Evolutionary conservation across 441 rosid species (phyloP), one percentile per base, ranked within the genome.

Genomic region (Gossypium schwendimanii): DNA sequence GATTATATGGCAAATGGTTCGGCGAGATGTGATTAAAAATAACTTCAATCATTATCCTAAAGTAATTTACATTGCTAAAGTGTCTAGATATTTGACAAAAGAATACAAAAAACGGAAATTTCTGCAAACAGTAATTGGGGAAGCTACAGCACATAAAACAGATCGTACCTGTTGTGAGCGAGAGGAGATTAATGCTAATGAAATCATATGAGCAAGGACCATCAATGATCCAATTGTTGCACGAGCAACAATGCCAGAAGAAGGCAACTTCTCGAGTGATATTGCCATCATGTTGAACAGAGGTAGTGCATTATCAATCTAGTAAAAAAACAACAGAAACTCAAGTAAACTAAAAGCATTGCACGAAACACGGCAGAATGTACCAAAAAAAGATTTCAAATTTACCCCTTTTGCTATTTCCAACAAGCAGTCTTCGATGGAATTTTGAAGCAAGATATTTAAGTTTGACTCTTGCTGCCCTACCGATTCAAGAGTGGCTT

Each of bases 391-490:
- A 28, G 23, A 36, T 33, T 78, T 69, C 67, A 15, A 72, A 45
- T 59, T 76, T 87, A 91, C 95, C 87, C 98, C 97, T 82, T 84
- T 93, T 31, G 95, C 91, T 75, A 91, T 88, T 83, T 96, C 98
- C 55, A 89, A 87, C 70, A 96, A 85, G 84, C 98, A 93, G 80
- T 89, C 97, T 87, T 91, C 97, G 70, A 90, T 90, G 77, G 99
- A 81, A 75, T 86, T 90, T 73, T 89, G 99, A 64, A 95, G 94
- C 73, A 76, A 74, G 70, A 83, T 68, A 81, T 95, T 90, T 80
- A 82, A 68, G 73, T 82, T 88, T 71, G 86, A 80, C 70, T 92
- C 98, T 62, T 85, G 89, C 69, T 88, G 91, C 76, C 88, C 98
- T 20, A 68, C 82, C 71, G 92, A 76, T 77, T 88, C 90, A 69